These are phyloP conservation scores for Suhomyces guaymorum DNA, from an alignment of 1,139 yeast genomes.

Conservation along the genomic window DNA sequence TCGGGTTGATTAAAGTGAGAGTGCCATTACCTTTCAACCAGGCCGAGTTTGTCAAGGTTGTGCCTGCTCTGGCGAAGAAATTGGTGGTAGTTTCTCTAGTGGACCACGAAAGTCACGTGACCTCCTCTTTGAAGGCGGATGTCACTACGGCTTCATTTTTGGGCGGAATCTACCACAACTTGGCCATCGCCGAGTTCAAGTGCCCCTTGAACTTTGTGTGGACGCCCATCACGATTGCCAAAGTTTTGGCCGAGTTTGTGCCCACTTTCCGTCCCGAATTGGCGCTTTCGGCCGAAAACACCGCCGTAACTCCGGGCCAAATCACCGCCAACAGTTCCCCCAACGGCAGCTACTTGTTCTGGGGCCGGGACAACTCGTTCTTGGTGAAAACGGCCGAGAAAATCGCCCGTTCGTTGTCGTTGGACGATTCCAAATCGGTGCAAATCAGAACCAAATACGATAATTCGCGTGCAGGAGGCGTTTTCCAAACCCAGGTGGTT, in stretches of 20 bases:
- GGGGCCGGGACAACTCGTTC: slow-evolving; percentile 67
- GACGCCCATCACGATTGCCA: slow-evolving; percentile 57
- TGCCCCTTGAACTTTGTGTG: slow-evolving; percentile 55
- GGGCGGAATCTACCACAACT: slow-evolving; percentile 42
- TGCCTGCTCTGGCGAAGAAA: slow-evolving; percentile 61
- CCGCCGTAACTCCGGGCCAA: slow-evolving; percentile 5
- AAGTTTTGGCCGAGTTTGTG: slow-evolving; percentile 48
- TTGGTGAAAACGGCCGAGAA: slow-evolving; percentile 60
- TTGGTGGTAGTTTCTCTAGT: slow-evolving; percentile 68
- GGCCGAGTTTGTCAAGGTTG: slow-evolving; percentile 53
- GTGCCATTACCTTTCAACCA: slow-evolving; percentile 77
- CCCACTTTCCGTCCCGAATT: slow-evolving; percentile 33
- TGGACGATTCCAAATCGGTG: slow-evolving; percentile 58
- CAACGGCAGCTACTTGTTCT: slow-evolving; percentile 55
- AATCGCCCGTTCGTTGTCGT: slow-evolving; percentile 70
- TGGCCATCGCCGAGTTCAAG: slow-evolving; percentile 51
- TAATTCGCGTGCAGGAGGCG: slow-evolving; percentile 77
- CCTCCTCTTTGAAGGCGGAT: slow-evolving; percentile 60
- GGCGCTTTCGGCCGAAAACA: slow-evolving; percentile 14
- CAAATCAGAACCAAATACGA: slow-evolving; percentile 68
- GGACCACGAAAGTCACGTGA: slow-evolving; percentile 26
- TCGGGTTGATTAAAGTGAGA: slow-evolving; percentile 73
- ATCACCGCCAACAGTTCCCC: slow-evolving; percentile 46
- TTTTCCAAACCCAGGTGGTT: slow-evolving; percentile 74
- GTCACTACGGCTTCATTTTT: slow-evolving; percentile 72